These are phyloP conservation scores for Botryosphaeria dothidea DNA, from an alignment of 2,329 filamentous ascomycete genomes.

Conservation along the genomic window DNA sequence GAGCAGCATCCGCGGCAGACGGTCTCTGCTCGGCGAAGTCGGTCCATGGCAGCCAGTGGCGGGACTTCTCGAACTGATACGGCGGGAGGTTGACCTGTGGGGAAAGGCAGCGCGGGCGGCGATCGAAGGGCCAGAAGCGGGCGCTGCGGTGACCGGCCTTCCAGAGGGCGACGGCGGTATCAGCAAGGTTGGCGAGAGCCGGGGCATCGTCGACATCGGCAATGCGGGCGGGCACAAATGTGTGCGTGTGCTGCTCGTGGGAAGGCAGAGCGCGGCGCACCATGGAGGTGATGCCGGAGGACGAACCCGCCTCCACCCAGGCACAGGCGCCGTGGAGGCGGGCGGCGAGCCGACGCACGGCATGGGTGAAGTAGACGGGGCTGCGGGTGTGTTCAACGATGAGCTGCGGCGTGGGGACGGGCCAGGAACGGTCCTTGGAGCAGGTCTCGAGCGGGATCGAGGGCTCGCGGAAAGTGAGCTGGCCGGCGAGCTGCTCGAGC, in stretches of 20 bases:
- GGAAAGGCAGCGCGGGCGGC: too few species aligned
- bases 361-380: constrained; percentile 22
- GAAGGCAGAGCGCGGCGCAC: neutral
- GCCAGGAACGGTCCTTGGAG: neutral
- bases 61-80: constrained; percentile 20
- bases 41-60: constrained; percentile 11
- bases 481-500: neutral
- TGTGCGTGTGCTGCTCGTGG: neutral
- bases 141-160: neutral
- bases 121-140: neutral
- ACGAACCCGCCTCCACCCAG: constrained; percentile 38
- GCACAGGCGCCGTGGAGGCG: constrained; percentile 23
- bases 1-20: neutral
- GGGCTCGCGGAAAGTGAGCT: constrained; percentile 21
- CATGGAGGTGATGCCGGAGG: constrained; percentile 20
- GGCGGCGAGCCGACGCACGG: constrained; percentile 20
- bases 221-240: neutral
- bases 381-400: neutral
- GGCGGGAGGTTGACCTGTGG: neutral
- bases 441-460: neutral
- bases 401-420: neutral
- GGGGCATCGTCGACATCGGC: neutral
- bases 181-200: neutral
- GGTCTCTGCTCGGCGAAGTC: neutral
- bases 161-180: neutral